Evolutionary conservation across 2,329 filamentous ascomycete genomes (phyloP).

Genomic region (Aspergillus tubingensis): DNA sequence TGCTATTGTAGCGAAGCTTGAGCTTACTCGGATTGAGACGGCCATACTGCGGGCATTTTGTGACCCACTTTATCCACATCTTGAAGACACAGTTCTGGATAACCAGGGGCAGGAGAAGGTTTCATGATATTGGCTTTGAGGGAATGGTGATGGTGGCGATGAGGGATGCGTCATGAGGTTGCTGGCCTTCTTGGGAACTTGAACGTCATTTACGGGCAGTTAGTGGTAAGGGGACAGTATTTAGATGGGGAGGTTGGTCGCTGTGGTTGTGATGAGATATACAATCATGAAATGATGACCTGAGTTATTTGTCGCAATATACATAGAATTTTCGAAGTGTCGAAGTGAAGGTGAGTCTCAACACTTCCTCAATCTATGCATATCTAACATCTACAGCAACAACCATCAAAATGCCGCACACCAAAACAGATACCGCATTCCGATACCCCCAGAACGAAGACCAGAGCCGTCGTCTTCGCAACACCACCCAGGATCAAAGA

Average conservation of each 20-base stretch:
- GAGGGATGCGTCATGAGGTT: background rate
- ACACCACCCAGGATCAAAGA: constrained; percentile 1
- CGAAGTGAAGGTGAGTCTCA: too few relatives aligned
- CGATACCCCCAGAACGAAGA: background rate
- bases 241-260: background rate
- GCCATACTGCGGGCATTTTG: too few relatives aligned
- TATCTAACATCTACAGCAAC: background rate
- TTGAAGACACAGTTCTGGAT: background rate
- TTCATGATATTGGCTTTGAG: background rate
- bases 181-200: background rate
- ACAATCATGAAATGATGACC: too few relatives aligned
- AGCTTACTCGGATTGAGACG: background rate
- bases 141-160: background rate
- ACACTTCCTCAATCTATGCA: too few relatives aligned
- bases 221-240: background rate
- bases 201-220: background rate
- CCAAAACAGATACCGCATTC: background rate
- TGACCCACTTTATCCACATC: background rate
- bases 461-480: background rate
- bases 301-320: too few relatives aligned
- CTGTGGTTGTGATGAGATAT: too few relatives aligned
- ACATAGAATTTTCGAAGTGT: too few relatives aligned
- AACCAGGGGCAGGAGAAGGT: background rate
- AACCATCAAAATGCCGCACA: background rate
- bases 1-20: background rate